A percentile compares a stretch with the other conserved stretches of the same genome.
These are phyloP conservation scores for Margaritispora aquatica DNA, from an alignment of 495 filamentous ascomycete species.

Conservation along the genomic window DNA sequence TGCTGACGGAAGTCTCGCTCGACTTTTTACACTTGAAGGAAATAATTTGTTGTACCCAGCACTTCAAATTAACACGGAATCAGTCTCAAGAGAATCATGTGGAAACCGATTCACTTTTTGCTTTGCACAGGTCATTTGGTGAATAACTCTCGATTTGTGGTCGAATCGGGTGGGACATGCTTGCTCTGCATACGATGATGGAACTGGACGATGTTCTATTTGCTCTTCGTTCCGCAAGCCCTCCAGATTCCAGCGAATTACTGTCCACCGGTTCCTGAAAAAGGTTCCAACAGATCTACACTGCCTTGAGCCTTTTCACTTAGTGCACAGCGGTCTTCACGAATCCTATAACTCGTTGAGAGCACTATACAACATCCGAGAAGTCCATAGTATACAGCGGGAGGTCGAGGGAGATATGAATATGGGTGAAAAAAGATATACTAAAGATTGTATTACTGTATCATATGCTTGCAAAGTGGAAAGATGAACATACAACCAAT, in stretches of 20 bases:
- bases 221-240: neutral
- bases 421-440: neutral
- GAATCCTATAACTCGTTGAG: neutral
- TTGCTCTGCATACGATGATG: constrained; percentile 1
- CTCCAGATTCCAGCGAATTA: constrained; percentile 17
- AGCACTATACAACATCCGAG: neutral
- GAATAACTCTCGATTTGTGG: neutral
- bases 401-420: neutral
- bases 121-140: neutral
- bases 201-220: neutral
- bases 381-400: neutral
- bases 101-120: neutral
- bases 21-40: neutral
- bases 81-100: neutral
- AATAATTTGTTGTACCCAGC: neutral
- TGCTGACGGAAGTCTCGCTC: neutral
- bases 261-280: constrained; percentile 16
- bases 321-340: neutral
- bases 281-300: constrained; percentile 16
- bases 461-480: neutral
- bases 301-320: constrained; percentile 5
- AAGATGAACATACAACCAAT: neutral
- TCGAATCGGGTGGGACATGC: neutral
- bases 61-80: neutral
- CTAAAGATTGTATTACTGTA: too few relatives aligned